Conservation (phyloP, 441 rosid species). For the Gossypium trilobum region DNA sequence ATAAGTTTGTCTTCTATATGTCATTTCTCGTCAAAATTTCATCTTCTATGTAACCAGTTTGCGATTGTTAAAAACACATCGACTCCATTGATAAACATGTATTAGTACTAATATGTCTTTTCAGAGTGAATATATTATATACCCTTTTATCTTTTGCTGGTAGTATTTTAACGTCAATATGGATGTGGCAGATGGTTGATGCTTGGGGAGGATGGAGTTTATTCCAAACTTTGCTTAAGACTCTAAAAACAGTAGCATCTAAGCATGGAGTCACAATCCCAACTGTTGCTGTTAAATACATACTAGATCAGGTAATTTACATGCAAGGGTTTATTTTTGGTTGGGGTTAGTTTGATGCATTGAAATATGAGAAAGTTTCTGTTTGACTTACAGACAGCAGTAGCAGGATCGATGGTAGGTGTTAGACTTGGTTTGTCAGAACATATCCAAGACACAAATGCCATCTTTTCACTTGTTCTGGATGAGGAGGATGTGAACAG, state of each 20-base stretch:
- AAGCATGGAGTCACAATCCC: constrained; percentile 89
- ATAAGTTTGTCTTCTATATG: not conserved
- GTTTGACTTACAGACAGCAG: constrained; percentile 42
- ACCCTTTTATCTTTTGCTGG: not conserved
- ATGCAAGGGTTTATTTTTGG: not conserved
- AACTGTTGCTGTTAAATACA: constrained; percentile 73
- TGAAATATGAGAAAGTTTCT: not conserved
- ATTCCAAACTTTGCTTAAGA: constrained; percentile 68
- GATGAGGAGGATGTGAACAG: constrained; percentile 60
- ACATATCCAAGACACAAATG: constrained; percentile 61
- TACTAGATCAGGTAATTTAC: constrained; percentile 60
- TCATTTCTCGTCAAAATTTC: not conserved
- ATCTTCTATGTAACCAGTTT: not conserved
- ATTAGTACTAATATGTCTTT: not conserved
- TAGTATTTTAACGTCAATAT: not conserved
- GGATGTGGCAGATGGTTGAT: constrained; percentile 66
- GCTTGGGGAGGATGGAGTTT: constrained; percentile 96
- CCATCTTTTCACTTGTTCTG: constrained; percentile 60
- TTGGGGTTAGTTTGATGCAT: not conserved
- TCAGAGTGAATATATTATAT: not conserved
- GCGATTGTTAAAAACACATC: not conserved
- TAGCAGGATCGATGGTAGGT: constrained; percentile 71
- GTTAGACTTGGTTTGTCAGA: constrained; percentile 67
- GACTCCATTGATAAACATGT: not conserved
- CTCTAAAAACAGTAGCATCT: constrained; percentile 56